Conservation (phyloP, 2,329 filamentous ascomycete genomes). For the Cladosporium sp. region DNA sequence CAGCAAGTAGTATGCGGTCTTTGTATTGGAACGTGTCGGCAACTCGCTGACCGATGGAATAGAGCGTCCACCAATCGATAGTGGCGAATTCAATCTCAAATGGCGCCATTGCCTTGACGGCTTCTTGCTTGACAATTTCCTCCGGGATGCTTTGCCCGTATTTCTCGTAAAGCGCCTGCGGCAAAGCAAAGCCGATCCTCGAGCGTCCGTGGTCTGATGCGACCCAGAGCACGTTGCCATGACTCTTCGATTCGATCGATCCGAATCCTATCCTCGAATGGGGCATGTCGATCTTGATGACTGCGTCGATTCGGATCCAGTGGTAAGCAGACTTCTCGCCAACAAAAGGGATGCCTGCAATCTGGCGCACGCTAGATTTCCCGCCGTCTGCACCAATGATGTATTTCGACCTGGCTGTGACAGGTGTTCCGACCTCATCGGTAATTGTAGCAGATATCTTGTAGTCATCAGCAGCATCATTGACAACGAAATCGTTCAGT, state of each 20-base stretch:
- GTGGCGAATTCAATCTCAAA: conserved; percentile 37
- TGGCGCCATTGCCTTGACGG: conserved; percentile 37
- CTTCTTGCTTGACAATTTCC: conserved; percentile 36
- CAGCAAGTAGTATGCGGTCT: background rate
- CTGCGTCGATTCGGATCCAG: conserved; percentile 53
- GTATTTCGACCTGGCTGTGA: conserved; percentile 33
- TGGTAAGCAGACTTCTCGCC: conserved; percentile 48
- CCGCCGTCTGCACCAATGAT: conserved; percentile 52
- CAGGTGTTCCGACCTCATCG: background rate
- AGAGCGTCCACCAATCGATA: conserved; percentile 44
- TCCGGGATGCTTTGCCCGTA: conserved; percentile 33
- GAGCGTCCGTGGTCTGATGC: conserved; percentile 51
- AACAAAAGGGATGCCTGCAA: conserved; percentile 47
- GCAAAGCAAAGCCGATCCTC: conserved; percentile 52
- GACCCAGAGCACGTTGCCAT: conserved; percentile 55
- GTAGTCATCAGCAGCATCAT: conserved; percentile 29
- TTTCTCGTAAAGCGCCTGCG: conserved; percentile 35
- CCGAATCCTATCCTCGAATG: conserved; percentile 43
- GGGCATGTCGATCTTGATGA: conserved; percentile 46
- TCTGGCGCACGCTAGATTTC: conserved; percentile 45
- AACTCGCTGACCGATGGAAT: conserved; percentile 41
- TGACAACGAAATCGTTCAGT: conserved; percentile 36
- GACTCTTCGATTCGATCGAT: conserved; percentile 48
- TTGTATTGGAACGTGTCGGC: conserved; percentile 19
- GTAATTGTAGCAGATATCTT: conserved; percentile 29